Evolutionary conservation across 805 yeast species (phyloP).

Genomic region (Zygoascus tannicola): DNA sequence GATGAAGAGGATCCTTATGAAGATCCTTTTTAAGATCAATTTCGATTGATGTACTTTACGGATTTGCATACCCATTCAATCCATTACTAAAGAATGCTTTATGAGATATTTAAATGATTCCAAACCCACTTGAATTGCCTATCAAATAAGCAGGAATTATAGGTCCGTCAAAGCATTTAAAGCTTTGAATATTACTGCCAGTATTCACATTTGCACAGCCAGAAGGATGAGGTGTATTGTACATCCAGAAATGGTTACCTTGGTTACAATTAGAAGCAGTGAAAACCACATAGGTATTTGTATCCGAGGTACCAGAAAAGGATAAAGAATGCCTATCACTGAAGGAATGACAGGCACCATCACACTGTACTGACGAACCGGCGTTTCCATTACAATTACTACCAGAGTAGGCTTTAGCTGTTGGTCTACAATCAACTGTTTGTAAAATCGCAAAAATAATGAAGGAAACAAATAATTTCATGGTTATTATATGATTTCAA

Average conservation of each 20-base stretch:
- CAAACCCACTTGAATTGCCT: no score
- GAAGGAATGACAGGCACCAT: conserved; percentile 1
- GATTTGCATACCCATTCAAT: no score
- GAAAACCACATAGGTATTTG: background rate
- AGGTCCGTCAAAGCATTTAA: background rate
- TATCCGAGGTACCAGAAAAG: background rate
- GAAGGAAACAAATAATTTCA: background rate
- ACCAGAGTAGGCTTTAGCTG: conserved; percentile 1
- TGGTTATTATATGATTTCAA: no score
- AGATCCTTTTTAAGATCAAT: conserved; percentile 64
- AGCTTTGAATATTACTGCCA: background rate
- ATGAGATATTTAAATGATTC: no score
- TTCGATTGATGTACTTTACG: no score
- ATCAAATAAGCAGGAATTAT: no score
- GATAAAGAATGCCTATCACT: background rate
- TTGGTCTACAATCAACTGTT: background rate
- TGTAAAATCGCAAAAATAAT: background rate
- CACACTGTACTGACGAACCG: background rate
- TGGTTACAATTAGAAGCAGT: background rate
- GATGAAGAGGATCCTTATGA: conserved; percentile 98
- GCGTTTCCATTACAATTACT: background rate
- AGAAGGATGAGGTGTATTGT: background rate
- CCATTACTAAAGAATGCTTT: no score
- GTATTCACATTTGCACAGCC: conserved; percentile 1
- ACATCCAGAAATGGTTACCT: background rate